Conservation (phyloP, 805 yeast species). For the Hanseniaspora nectarophila region DNA sequence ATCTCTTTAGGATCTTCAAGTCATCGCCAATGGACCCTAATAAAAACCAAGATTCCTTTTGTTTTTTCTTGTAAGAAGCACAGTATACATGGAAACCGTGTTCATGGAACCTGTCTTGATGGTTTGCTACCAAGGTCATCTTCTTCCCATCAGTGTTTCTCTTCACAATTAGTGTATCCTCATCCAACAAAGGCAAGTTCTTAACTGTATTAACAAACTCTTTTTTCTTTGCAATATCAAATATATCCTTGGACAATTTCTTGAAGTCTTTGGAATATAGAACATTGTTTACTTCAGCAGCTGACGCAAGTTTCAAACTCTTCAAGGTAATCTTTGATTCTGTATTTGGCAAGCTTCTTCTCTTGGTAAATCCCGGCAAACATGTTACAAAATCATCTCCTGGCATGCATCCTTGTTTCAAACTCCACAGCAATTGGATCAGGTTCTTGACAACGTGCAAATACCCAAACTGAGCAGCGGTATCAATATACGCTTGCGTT, state of each 20-base stretch:
- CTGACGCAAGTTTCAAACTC: constrained; percentile 35
- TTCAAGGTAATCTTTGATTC: constrained; percentile 16
- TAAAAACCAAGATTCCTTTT: constrained; percentile 87
- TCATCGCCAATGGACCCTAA: constrained; percentile 45
- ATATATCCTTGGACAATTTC: constrained; percentile 28
- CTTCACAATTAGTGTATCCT: constrained; percentile 30
- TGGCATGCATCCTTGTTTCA: constrained; percentile 81
- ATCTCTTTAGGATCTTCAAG: constrained; percentile 57
- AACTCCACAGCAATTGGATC: constrained; percentile 64
- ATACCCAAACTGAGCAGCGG: constrained; percentile 73
- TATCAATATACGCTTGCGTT: constrained; percentile 83
- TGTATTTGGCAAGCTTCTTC: constrained; percentile 20
- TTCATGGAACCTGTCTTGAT: constrained; percentile 37
- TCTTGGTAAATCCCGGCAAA: constrained; percentile 31
- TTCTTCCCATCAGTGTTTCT: constrained; percentile 29
- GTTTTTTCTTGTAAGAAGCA: constrained; percentile 78
- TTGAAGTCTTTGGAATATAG: constrained; percentile 13
- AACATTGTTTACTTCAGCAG: constrained; percentile 24
- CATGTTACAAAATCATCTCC: constrained; percentile 58
- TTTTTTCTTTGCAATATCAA: constrained; percentile 32
- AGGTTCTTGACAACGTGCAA: constrained; percentile 48
- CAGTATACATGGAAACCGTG: constrained; percentile 57
- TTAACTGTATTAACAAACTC: constrained; percentile 44
- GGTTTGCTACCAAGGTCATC: constrained; percentile 39
- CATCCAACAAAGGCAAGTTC: constrained; percentile 45